Percentiles rank a stretch among this genome's conserved stretches.
Conservation (phyloP, 495 filamentous ascomycete genomes). For the Neurospora tetrasperma region DNA sequence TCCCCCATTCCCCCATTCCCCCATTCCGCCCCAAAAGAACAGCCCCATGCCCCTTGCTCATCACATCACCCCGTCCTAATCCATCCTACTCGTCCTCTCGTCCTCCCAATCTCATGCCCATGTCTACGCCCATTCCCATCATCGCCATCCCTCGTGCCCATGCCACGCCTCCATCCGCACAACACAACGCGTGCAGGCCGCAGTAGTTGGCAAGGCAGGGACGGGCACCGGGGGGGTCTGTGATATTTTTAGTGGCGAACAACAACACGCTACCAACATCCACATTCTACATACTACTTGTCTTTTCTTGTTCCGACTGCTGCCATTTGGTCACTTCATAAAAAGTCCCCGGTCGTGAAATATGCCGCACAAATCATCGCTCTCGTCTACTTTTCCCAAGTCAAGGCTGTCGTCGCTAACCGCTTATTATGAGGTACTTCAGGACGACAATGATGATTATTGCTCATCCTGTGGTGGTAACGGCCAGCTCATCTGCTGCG, state of each 20-base stretch:
- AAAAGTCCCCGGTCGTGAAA: constrained; percentile 10
- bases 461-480: constrained; percentile 72
- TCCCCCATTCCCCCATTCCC: background rate
- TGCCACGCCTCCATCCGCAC: background rate
- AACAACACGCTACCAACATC: background rate
- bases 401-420: background rate
- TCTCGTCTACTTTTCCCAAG: constrained; percentile 7
- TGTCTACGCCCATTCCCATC: background rate
- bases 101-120: constrained; percentile 7
- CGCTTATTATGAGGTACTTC: constrained; percentile 6
- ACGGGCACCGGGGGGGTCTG: constrained; percentile 7
- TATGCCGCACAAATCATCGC: constrained; percentile 22
- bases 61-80: background rate
- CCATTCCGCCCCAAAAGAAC: background rate
- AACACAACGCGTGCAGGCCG: constrained; percentile 6
- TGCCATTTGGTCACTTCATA: constrained; percentile 8
- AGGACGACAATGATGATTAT: constrained; percentile 79
- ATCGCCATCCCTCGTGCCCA: background rate
- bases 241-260: constrained; percentile 15
- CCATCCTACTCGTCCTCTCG: background rate
- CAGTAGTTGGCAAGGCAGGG: constrained; percentile 2
- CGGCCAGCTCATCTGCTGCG: constrained; percentile 85
- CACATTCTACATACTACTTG: constrained; percentile 5
- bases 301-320: constrained; percentile 14
- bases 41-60: background rate